phyloP scores from a whole-genome alignment of 176 grass and related monocot genomes.

The barley (Hordeum vulgare) region DNA sequence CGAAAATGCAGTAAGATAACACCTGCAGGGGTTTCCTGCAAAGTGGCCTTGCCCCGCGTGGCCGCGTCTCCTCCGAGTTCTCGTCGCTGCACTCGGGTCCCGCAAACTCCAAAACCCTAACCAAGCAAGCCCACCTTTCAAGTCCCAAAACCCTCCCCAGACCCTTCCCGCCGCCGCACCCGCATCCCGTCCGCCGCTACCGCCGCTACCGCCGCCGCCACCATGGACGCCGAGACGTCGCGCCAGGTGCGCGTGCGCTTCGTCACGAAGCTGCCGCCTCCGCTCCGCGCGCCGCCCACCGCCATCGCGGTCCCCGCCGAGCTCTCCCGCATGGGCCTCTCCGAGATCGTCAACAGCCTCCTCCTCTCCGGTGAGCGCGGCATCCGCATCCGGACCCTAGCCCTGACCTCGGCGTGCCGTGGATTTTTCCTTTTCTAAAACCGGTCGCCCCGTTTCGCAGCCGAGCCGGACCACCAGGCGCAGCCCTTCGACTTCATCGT shows the following conservation, averaged over 20 bases:
- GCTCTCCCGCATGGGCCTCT: slow-evolving; percentile 80
- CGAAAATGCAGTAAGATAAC: not conserved
- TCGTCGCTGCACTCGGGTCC: not conserved
- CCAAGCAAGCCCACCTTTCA: slow-evolving; percentile 11
- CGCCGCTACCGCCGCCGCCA: not conserved
- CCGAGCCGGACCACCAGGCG: slow-evolving; percentile 44
- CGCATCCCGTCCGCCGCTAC: not conserved
- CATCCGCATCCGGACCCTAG: not conserved
- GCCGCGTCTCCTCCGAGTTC: not conserved
- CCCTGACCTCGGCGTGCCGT: not conserved
- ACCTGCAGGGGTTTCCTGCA: not conserved
- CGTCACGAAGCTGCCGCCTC: slow-evolving; percentile 55
- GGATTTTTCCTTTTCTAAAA: not conserved
- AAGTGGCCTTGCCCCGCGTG: not conserved
- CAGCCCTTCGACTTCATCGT: slow-evolving; percentile 92
- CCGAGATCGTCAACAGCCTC: slow-evolving; percentile 78
- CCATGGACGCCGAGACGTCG: slow-evolving; percentile 38
- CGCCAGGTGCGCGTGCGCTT: slow-evolving; percentile 88
- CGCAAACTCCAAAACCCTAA: slow-evolving; percentile 38
- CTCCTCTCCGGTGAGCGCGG: slow-evolving; percentile 50
- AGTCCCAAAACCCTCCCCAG: slow-evolving; percentile 7
- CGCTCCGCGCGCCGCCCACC: slow-evolving; percentile 38
- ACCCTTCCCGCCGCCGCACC: slow-evolving; percentile 37
- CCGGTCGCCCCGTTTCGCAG: slow-evolving; percentile 16
- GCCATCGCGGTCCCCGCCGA: slow-evolving; percentile 69